Conservation (phyloP, 768 basidiomycete genomes). For the Cystofilobasidium ferigula region DNA sequence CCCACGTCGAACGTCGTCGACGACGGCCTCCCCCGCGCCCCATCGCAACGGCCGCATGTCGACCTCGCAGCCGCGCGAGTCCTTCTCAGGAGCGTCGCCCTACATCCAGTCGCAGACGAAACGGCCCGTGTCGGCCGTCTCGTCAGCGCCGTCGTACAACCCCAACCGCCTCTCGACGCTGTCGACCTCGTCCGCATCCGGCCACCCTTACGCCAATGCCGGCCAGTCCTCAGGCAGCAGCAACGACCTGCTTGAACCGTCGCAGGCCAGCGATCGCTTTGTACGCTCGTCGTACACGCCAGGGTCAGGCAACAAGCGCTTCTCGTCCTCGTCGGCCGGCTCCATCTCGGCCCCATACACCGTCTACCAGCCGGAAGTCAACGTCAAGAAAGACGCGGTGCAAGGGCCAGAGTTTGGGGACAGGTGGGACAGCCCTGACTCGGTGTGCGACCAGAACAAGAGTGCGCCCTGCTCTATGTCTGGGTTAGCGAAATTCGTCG, state of each 20-base stretch:
- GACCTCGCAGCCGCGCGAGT: not conserved
- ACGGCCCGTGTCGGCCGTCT: not conserved
- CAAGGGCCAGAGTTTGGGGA: not conserved
- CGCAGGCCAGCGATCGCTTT: not conserved
- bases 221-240: not conserved
- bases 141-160: not conserved
- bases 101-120: not conserved
- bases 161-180: not conserved
- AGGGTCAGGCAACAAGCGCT: not conserved
- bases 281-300: slow-evolving; percentile 1
- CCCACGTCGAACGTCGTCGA: not conserved
- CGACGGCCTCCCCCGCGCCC: not conserved
- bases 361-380: slow-evolving; percentile 5
- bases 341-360: slow-evolving; percentile 2
- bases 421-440: not conserved
- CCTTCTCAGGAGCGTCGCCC: too few relatives aligned
- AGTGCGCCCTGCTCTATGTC: not conserved
- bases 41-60: not conserved
- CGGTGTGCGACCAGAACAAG: not conserved
- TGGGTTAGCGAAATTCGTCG: not conserved
- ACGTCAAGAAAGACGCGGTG: not conserved
- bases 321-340: not conserved
- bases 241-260: not conserved
- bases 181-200: not conserved
- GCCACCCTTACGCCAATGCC: not conserved